These are phyloP conservation scores for Pythium coloratum DNA, from an alignment of 352 stramenopile genomes.

Conservation along the genomic window DNA sequence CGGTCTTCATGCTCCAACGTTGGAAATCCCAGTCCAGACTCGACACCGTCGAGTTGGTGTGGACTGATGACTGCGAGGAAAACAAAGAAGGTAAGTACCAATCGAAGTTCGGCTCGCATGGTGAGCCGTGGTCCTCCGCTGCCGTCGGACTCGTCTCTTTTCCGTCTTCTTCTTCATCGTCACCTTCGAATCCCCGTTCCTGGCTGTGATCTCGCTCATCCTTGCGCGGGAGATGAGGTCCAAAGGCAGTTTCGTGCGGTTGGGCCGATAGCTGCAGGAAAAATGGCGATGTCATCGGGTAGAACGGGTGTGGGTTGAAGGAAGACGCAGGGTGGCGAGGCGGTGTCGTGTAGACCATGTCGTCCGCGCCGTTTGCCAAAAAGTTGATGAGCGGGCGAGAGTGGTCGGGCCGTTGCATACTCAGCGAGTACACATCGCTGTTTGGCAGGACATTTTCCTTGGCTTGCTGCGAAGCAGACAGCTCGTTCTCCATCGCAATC, in stretches of 20 bases:
- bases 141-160: neutral
- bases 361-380: constrained; percentile 21
- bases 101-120: constrained; percentile 56
- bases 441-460: constrained; percentile 23
- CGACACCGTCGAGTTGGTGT: constrained; percentile 48
- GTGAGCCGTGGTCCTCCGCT: constrained; percentile 16
- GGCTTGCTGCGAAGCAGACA: neutral
- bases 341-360: constrained; percentile 35
- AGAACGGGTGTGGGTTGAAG: constrained; percentile 52
- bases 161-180: neutral
- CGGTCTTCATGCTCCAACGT: constrained; percentile 37
- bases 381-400: constrained; percentile 23
- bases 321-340: constrained; percentile 29
- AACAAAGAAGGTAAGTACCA: constrained; percentile 80
- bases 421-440: neutral
- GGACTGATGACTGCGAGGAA: constrained; percentile 62
- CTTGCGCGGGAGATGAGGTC: neutral
- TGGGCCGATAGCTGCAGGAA: constrained; percentile 53
- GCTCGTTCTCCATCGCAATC: neutral
- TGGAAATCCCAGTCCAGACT: constrained; percentile 83
- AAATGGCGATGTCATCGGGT: constrained; percentile 41
- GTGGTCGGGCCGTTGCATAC: constrained; percentile 5
- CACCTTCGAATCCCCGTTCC: constrained; percentile 14
- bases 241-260: neutral
- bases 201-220: constrained; percentile 24